These are phyloP conservation scores for Botryosphaeria dothidea DNA, from an alignment of 2,329 filamentous ascomycete genomes.

Conservation along the genomic window DNA sequence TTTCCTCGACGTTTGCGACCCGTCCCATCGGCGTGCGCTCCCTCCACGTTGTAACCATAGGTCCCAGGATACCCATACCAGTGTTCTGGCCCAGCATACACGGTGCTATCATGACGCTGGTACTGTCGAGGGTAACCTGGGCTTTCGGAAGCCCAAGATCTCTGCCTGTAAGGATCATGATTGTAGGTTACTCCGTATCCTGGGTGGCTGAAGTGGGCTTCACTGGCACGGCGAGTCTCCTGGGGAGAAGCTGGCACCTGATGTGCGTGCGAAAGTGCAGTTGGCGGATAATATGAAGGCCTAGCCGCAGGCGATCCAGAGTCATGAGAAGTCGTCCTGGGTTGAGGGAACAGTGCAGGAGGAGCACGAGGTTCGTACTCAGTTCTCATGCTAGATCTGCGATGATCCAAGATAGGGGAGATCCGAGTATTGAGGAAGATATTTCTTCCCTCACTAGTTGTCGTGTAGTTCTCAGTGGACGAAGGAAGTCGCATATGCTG, in stretches of 20 bases:
- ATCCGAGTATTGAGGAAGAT: neutral
- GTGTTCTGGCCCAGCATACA: neutral
- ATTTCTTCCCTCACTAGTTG: neutral
- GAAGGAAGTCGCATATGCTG: conserved; percentile 28
- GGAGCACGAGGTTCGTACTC: conserved; percentile 7
- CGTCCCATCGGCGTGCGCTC: neutral
- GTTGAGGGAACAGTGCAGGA: neutral
- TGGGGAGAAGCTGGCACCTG: neutral
- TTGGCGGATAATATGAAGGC: neutral
- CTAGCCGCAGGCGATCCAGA: neutral
- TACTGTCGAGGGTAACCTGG: neutral
- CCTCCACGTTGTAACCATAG: neutral
- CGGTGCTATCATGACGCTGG: neutral
- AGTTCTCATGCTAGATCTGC: neutral
- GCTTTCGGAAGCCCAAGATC: neutral
- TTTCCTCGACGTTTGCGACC: conserved; percentile 62
- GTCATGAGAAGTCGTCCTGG: neutral
- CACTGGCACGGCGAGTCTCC: neutral
- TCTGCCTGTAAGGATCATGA: neutral
- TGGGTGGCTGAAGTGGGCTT: neutral
- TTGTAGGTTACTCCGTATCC: neutral
- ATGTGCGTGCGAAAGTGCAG: neutral
- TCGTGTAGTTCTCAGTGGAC: neutral
- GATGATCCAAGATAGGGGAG: neutral
- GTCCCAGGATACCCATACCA: neutral